Conservation (phyloP, 2,329 filamentous ascomycete species). For the Botrytis squamosa region DNA sequence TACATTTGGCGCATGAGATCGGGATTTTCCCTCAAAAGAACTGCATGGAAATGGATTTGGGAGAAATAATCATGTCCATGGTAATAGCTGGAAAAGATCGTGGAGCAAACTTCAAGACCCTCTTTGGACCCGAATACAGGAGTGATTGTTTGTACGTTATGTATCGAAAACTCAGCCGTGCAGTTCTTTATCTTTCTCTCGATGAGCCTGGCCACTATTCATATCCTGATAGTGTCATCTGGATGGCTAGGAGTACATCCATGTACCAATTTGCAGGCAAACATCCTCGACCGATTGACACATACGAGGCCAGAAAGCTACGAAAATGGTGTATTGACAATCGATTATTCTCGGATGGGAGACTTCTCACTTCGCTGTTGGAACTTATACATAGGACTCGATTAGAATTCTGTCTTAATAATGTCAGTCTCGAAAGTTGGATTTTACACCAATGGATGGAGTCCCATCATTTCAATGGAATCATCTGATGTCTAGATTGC, state of each 20-base stretch:
- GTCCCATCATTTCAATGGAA: too few relatives aligned
- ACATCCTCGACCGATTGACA: not conserved
- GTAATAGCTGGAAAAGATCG: not conserved
- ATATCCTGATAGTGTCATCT: not conserved
- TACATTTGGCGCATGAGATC: not conserved
- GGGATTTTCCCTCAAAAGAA: too few relatives aligned
- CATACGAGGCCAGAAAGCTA: not conserved
- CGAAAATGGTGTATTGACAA: not conserved
- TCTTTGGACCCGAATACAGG: not conserved
- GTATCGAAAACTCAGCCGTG: not conserved
- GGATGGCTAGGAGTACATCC: not conserved
- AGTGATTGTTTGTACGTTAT: not conserved
- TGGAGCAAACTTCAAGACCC: not conserved
- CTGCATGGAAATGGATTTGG: not conserved
- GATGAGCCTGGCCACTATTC: not conserved
- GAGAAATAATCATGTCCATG: not conserved
- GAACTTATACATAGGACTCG: not conserved
- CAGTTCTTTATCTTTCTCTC: not conserved
- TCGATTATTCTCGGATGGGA: not conserved
- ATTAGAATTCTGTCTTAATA: too few relatives aligned
- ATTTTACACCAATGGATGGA: too few relatives aligned
- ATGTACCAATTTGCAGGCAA: not conserved
- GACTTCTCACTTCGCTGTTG: not conserved
- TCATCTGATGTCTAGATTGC: not conserved
- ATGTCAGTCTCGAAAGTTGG: too few relatives aligned